A percentile compares a stretch with the other conserved stretches of the same genome.
phyloP scores from a whole-genome alignment of 1,284 basidiomycete genomes.

The Inonotus obliquus region DNA sequence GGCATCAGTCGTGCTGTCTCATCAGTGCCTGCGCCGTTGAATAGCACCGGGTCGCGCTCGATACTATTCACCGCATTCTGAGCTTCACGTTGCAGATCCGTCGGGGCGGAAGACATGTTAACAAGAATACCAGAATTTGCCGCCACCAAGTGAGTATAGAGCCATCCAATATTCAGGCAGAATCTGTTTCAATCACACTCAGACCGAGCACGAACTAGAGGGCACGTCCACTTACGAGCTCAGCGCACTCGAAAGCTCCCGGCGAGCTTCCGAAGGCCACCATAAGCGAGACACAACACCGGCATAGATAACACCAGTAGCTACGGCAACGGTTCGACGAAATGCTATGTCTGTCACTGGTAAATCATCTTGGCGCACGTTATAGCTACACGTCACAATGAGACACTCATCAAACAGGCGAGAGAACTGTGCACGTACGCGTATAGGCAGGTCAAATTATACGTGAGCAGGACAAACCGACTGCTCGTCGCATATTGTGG shows the following conservation, averaged over 20 bases:
- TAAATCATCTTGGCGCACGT: constrained; percentile 66
- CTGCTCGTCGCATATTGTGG: constrained; percentile 78
- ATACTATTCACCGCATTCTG: constrained; percentile 21
- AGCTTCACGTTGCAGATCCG: constrained; percentile 28
- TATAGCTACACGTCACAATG: constrained; percentile 58
- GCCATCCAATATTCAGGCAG: constrained; percentile 78
- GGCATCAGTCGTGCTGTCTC: constrained; percentile 38
- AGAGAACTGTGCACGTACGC: constrained; percentile 43
- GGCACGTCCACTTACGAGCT: constrained; percentile 63
- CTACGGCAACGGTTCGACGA: constrained; percentile 79
- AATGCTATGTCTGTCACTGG: constrained; percentile 72
- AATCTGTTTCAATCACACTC: constrained; percentile 44
- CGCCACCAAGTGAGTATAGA: constrained; percentile 76
- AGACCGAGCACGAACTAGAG: not conserved
- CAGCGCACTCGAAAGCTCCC: constrained; percentile 79
- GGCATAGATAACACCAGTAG: constrained; percentile 86
- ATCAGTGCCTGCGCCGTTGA: constrained; percentile 11
- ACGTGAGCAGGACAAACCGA: constrained; percentile 85
- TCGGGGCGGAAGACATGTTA: constrained; percentile 9
- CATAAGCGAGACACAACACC: constrained; percentile 83
- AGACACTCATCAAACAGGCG: not conserved
- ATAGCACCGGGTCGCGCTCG: constrained; percentile 10
- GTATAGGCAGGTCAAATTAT: constrained; percentile 89
- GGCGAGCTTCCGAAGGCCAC: constrained; percentile 93
- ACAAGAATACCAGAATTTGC: constrained; percentile 50